Percentiles rank a stretch among this genome's conserved stretches.
These are phyloP conservation scores for Pichia sp. DNA, from an alignment of 1,139 yeast genomes.

Conservation along the genomic window DNA sequence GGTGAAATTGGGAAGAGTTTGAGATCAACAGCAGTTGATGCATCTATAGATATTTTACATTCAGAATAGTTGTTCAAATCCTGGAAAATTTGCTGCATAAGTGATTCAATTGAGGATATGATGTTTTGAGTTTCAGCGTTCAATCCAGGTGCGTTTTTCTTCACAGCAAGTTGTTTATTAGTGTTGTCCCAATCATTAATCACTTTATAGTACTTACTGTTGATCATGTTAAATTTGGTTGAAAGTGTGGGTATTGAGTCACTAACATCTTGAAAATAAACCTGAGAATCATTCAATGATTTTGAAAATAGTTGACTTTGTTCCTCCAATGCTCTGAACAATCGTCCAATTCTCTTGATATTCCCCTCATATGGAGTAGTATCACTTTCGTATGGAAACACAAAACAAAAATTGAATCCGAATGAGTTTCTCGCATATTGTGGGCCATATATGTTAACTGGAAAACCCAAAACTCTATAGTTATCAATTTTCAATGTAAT, in stretches of 20 bases:
- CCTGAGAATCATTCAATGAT: constrained; percentile 22
- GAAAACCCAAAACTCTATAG: constrained; percentile 79
- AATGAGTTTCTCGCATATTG: constrained; percentile 85
- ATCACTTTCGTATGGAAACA: constrained; percentile 76
- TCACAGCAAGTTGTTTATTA: constrained; percentile 19
- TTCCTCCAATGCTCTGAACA: constrained; percentile 88
- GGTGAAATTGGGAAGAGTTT: constrained; percentile 82
- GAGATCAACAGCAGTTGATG: constrained; percentile 84
- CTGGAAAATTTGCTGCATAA: constrained; percentile 82
- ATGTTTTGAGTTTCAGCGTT: constrained; percentile 31
- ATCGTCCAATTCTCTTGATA: constrained; percentile 72
- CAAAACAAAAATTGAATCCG: constrained; percentile 87
- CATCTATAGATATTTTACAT: constrained; percentile 88
- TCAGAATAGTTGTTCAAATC: constrained; percentile 93
- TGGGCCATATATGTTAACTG: constrained; percentile 70
- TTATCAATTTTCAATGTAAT: constrained; percentile 66
- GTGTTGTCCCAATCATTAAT: constrained; percentile 25
- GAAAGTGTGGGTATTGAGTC: background rate
- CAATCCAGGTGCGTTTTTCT: constrained; percentile 23
- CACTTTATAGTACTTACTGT: constrained; percentile 25
- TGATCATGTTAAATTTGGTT: constrained; percentile 14
- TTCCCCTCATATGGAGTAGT: constrained; percentile 83
- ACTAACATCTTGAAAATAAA: constrained; percentile 29
- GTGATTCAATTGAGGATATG: constrained; percentile 61
- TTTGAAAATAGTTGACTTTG: constrained; percentile 73